Evolutionary conservation across 2,329 filamentous ascomycete genomes (phyloP).

Genomic region (Aspergillus uvarum): DNA sequence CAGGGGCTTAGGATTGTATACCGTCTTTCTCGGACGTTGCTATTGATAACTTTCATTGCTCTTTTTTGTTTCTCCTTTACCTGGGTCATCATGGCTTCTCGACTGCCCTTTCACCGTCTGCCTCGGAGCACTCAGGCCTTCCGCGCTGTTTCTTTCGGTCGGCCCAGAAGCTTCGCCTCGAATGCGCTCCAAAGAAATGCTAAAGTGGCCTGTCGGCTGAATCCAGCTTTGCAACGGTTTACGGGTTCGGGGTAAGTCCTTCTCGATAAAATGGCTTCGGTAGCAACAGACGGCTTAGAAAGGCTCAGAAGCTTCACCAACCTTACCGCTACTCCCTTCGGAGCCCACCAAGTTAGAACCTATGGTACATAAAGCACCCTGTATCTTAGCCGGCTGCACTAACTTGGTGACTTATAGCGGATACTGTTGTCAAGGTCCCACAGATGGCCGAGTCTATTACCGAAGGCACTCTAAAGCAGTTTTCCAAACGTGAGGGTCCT

Average conservation of each 20-base stretch:
- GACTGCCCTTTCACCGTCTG: slow-evolving; percentile 39
- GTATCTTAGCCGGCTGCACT: slow-evolving; percentile 8
- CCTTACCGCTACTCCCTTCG: slow-evolving; percentile 23
- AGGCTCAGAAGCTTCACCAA: slow-evolving; percentile 17
- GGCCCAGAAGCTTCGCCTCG: slow-evolving; percentile 29
- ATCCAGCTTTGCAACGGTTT: slow-evolving; percentile 27
- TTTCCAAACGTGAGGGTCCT: slow-evolving; percentile 66
- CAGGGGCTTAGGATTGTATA: neutral
- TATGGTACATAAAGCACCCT: slow-evolving; percentile 31
- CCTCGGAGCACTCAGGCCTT: slow-evolving; percentile 29
- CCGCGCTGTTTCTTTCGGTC: slow-evolving; percentile 20
- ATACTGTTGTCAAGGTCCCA: slow-evolving; percentile 87
- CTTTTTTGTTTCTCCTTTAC: neutral
- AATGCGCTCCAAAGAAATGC: slow-evolving; percentile 21
- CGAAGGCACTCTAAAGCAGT: slow-evolving; percentile 94
- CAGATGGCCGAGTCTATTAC: slow-evolving; percentile 99
- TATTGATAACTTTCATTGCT: neutral
- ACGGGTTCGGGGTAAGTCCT: slow-evolving; percentile 26
- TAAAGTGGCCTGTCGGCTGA: slow-evolving; percentile 4
- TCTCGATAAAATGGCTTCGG: neutral
- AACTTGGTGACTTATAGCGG: slow-evolving; percentile 52
- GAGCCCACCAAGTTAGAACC: slow-evolving; percentile 34
- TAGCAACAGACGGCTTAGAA: neutral
- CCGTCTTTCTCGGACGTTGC: neutral
- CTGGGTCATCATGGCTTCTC: slow-evolving; percentile 37